Percentiles rank a stretch among this genome's conserved stretches.
phyloP scores from a whole-genome alignment of 225 moss, liverwort and hornwort genomes.

The Bryum argenteum region DNA sequence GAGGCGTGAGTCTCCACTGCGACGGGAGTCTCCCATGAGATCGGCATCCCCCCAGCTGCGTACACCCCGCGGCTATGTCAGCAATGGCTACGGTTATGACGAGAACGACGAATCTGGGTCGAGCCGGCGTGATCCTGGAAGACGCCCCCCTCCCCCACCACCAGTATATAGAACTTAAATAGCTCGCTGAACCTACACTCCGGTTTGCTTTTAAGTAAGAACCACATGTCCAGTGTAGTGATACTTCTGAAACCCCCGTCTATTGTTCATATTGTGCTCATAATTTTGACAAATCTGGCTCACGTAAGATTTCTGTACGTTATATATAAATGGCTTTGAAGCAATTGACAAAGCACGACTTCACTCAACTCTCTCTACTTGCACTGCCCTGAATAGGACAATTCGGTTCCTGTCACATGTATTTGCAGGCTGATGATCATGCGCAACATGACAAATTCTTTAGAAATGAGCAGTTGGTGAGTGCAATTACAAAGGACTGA shows the following conservation, averaged over 20 bases:
- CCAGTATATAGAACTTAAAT: slow-evolving; percentile 54
- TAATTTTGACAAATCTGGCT: slow-evolving; percentile 19
- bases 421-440: background rate
- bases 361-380: background rate
- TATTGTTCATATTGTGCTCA: slow-evolving; percentile 1
- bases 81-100: slow-evolving; percentile 72
- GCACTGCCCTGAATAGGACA: background rate
- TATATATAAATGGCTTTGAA: background rate
- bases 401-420: background rate
- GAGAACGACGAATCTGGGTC: slow-evolving; percentile 68
- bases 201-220: background rate
- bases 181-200: background rate
- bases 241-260: slow-evolving; percentile 2
- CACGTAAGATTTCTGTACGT: slow-evolving; percentile 15
- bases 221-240: background rate
- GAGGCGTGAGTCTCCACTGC: slow-evolving; percentile 32
- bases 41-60: slow-evolving; percentile 40
- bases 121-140: slow-evolving; percentile 63
- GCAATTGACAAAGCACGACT: background rate
- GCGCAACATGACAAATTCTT: too few relatives aligned
- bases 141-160: slow-evolving; percentile 73
- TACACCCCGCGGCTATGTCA: slow-evolving; percentile 30
- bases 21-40: slow-evolving; percentile 21
- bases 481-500: too few relatives aligned
- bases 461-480: too few relatives aligned